These are phyloP conservation scores for Entomortierella chlamydospora DNA, from an alignment of 192 early-diverging fungal genomes.

Conservation along the genomic window DNA sequence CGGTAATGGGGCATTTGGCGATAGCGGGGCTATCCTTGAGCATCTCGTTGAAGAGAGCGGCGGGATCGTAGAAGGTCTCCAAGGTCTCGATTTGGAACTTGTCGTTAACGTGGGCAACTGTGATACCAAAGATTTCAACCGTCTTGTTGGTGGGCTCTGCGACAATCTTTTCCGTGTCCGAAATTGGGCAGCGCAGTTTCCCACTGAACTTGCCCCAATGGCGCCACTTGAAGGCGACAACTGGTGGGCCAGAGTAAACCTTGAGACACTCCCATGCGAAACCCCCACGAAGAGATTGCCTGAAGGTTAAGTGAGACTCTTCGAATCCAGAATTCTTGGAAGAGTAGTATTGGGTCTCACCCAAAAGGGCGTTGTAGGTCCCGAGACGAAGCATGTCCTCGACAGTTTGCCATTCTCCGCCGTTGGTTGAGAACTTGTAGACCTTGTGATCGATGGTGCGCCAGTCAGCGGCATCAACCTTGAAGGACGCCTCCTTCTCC, in stretches of 20 bases:
- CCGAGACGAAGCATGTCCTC: constrained; percentile 61
- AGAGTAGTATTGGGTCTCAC: constrained; percentile 58
- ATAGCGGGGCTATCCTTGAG: constrained; percentile 20
- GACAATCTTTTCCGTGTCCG: constrained; percentile 53
- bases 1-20: constrained; percentile 22
- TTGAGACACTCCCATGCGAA: constrained; percentile 60
- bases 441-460: constrained; percentile 58
- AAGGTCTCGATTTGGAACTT: constrained; percentile 54
- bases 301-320: constrained; percentile 60
- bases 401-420: constrained; percentile 49
- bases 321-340: constrained; percentile 55
- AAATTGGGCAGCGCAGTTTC: constrained; percentile 44
- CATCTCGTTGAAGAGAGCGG: constrained; percentile 31
- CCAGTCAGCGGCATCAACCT: constrained; percentile 52
- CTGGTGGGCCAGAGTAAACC: constrained; percentile 59
- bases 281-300: constrained; percentile 43
- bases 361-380: constrained; percentile 61
- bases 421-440: constrained; percentile 60
- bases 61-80: constrained; percentile 24
- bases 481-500: constrained; percentile 62
- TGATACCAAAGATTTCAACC: constrained; percentile 51
- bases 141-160: constrained; percentile 54
- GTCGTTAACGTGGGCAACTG: constrained; percentile 57
- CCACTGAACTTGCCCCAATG: constrained; percentile 58
- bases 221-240: constrained; percentile 61